These are phyloP conservation scores for Camellia sinensis DNA, from an alignment of 148 eudicot genomes.

Conservation along the genomic window DNA sequence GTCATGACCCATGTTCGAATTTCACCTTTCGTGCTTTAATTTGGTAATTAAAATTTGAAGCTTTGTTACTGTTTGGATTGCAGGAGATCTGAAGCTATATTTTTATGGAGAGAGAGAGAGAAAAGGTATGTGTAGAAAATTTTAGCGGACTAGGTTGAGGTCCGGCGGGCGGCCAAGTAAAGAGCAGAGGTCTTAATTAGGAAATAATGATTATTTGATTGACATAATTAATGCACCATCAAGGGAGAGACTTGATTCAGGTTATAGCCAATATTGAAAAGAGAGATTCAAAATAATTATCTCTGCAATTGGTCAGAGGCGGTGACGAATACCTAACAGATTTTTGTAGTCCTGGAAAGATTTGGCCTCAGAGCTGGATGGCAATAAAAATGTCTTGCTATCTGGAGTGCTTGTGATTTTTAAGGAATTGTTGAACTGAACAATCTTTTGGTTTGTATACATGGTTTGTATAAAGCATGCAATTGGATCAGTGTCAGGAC, in stretches of 20 bases:
- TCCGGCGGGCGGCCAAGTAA: too few relatives aligned
- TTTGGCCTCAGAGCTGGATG: not conserved
- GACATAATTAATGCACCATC: not conserved
- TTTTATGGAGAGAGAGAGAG: too few relatives aligned
- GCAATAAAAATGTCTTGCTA: not conserved
- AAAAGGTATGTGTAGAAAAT: too few relatives aligned
- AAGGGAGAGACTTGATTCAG: not conserved
- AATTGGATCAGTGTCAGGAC: not conserved
- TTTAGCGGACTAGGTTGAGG: too few relatives aligned
- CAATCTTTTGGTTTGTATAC: not conserved
- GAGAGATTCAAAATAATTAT: too few relatives aligned
- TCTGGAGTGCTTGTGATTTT: not conserved
- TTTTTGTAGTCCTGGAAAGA: not conserved
- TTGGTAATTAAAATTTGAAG: too few relatives aligned
- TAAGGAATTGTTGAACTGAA: not conserved
- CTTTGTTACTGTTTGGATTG: too few relatives aligned
- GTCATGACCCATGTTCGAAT: slow-evolving; percentile 7
- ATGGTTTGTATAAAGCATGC: slow-evolving; percentile 4
- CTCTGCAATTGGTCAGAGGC: too few relatives aligned
- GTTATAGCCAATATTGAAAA: not conserved
- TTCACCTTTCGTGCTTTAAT: not conserved
- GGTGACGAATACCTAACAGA: not conserved
- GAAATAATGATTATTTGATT: not conserved
- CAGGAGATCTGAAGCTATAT: too few relatives aligned
- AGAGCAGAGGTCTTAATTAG: not conserved